Conservation (phyloP, 768 basidiomycete genomes). For the Glaciozyma martinii region DNA sequence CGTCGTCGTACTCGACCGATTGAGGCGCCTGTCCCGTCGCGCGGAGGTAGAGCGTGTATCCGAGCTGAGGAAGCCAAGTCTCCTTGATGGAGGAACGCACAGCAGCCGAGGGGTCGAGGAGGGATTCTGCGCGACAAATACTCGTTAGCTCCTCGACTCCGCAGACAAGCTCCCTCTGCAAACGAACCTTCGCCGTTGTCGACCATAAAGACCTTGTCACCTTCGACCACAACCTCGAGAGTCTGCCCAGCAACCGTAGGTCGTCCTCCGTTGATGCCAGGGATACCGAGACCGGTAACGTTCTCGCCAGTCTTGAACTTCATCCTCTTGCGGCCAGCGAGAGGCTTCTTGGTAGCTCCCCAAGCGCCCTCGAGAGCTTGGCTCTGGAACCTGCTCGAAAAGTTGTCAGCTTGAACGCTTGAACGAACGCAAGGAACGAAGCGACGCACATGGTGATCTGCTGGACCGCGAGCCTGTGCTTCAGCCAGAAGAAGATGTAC, state of each 20-base stretch:
- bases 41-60: no score
- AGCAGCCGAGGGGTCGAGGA: no score
- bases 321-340: slow-evolving; percentile 46
- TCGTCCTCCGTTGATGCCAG: slow-evolving; percentile 51
- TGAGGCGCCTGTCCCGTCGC: no score
- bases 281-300: slow-evolving; percentile 46
- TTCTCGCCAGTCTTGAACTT: slow-evolving; percentile 46
- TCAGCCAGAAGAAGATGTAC: slow-evolving; percentile 66
- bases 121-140: no score
- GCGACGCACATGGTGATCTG: slow-evolving; percentile 55
- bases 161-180: no score
- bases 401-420: not conserved
- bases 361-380: slow-evolving; percentile 68
- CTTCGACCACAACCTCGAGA: slow-evolving; percentile 76
- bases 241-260: slow-evolving; percentile 41
- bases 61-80: no score
- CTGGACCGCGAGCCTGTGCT: slow-evolving; percentile 61
- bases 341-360: slow-evolving; percentile 53
- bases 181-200: slow-evolving; percentile 25
- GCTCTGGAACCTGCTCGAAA: slow-evolving; percentile 17
- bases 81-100: no score
- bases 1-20: no score
- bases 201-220: slow-evolving; percentile 55
- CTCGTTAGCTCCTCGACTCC: no score
- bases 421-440: not conserved